Percentiles rank a stretch among this genome's conserved stretches.
Evolutionary conservation across 1,139 yeast species (phyloP).

Genomic region (Lodderomyces jiufengensis): DNA sequence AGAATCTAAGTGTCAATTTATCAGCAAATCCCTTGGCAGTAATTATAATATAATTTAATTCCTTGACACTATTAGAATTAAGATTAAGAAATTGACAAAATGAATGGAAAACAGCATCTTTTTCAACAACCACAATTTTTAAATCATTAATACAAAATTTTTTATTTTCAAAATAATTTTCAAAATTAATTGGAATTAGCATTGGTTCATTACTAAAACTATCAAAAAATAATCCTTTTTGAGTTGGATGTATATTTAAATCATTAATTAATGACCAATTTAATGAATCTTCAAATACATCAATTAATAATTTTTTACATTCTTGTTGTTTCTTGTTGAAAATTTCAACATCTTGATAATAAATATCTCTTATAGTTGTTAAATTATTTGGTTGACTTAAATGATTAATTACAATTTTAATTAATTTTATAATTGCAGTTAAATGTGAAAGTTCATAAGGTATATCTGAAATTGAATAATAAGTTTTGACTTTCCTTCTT

Average conservation of each 20-base stretch:
- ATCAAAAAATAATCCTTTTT: conserved; percentile 59
- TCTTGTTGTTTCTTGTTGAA: conserved; percentile 43
- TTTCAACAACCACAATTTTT: conserved; percentile 55
- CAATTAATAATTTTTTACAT: conserved; percentile 41
- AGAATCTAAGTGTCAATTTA: conserved; percentile 23
- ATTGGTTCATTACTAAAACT: conserved; percentile 21
- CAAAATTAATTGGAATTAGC: conserved; percentile 23
- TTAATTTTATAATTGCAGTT: conserved; percentile 17
- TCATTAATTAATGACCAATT: conserved; percentile 20
- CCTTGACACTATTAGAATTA: no score
- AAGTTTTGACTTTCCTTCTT: neutral
- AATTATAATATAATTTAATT: conserved; percentile 28
- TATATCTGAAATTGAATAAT: neutral
- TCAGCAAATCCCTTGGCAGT: conserved; percentile 73
- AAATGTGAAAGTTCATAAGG: conserved; percentile 10
- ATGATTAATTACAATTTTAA: conserved; percentile 20
- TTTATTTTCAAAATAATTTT: neutral
- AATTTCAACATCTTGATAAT: conserved; percentile 58
- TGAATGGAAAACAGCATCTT: conserved; percentile 51
- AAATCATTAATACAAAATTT: neutral
- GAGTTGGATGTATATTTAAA: conserved; percentile 54
- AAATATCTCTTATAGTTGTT: conserved; percentile 61
- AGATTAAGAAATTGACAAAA: conserved; percentile 25
- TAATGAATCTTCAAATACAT: conserved; percentile 26
- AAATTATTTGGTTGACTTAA: conserved; percentile 14